phyloP scores from a whole-genome alignment of 768 basidiomycete species.

The Coprinopsis cinerea region DNA sequence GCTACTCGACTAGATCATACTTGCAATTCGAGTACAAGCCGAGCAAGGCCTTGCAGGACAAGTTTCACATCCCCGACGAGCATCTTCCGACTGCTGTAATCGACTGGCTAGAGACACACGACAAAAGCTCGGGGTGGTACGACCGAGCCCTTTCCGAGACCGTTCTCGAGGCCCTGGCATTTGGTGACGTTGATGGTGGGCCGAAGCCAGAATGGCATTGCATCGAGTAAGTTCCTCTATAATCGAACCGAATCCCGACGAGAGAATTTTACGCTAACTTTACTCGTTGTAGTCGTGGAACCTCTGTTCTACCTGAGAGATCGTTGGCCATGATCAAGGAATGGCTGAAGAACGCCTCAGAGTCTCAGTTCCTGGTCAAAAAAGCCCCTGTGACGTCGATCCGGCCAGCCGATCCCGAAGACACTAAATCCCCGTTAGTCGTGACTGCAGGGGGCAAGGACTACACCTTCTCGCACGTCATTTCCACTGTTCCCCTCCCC shows the following conservation, averaged over 20 bases:
- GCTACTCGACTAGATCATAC: conserved; percentile 23
- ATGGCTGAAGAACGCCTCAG: not conserved
- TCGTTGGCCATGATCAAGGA: not conserved
- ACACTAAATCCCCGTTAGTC: conserved; percentile 3
- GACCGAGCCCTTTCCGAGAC: conserved; percentile 29
- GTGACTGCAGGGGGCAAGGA: conserved; percentile 9
- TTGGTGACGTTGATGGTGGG: conserved; percentile 10
- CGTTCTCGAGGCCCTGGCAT: conserved; percentile 24
- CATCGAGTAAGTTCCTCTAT: conserved; percentile 15
- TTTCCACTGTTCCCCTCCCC: conserved; percentile 34
- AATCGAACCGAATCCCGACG: not conserved
- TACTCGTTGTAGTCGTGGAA: not conserved
- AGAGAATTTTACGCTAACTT: not conserved
- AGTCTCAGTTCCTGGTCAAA: not conserved
- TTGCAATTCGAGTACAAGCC: conserved; percentile 17
- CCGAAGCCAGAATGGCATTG: conserved; percentile 13
- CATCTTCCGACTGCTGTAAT: conserved; percentile 15
- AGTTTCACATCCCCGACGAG: not conserved
- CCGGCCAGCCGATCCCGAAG: not conserved
- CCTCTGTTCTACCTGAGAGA: conserved; percentile 2
- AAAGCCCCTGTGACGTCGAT: conserved; percentile 2
- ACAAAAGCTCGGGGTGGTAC: conserved; percentile 24
- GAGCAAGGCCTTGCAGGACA: conserved; percentile 2
- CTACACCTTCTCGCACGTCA: conserved; percentile 32
- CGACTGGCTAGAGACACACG: conserved; percentile 31